Evolutionary conservation across 495 filamentous ascomycete species (phyloP), one percentile per base, ranked within the genome.

Genomic region (Chaetomium tenue): DNA sequence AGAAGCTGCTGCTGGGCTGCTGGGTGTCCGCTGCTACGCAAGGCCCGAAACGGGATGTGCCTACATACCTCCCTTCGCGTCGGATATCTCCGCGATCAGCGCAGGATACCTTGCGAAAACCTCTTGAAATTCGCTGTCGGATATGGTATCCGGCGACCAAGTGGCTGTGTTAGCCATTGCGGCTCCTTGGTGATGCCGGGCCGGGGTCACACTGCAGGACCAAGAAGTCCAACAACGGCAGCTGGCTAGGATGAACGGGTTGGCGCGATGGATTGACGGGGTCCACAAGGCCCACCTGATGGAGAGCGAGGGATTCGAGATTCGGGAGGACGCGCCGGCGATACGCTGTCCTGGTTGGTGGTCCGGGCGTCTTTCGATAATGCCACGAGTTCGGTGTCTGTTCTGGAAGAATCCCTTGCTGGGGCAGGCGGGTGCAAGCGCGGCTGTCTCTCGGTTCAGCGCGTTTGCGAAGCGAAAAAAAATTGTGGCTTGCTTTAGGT

Each of bases 51-150:
- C 2, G 58, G 61, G 61, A 37, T 50, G 39, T 23, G 64, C 9
- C 76, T 37, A 30, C n/a, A n/a, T 74, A 80, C 78, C 68, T 54
- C 69, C 70, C 71, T 78, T 81, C n/a, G 69, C 64, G 16, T 54
- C 66, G 8, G 79, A 80, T 42, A 81, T 74, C n/a, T 68, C 70
- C 58, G 77, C 65, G 58, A 82, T 69, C n/a, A 76, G 69, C 5
- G 73, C 61, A 44, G 69, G 66, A 69, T 82, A 82, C 37, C 65
- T 70, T 40, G 61, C 59, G 30, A 81, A 71, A 18, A 63, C 51
- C 23, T 69, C 59, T 20, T 67, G 62, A 63, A 81, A 81, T 55
- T 73, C 66, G 22, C 54, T 56, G 59, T 64, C 71, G 44, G 77
- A 72, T 47, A 81, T 79, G 37, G 62, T 68, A 47, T 71, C 71